Conservation (phyloP, 495 filamentous ascomycete genomes). For the Chaetomidium leptoderma region DNA sequence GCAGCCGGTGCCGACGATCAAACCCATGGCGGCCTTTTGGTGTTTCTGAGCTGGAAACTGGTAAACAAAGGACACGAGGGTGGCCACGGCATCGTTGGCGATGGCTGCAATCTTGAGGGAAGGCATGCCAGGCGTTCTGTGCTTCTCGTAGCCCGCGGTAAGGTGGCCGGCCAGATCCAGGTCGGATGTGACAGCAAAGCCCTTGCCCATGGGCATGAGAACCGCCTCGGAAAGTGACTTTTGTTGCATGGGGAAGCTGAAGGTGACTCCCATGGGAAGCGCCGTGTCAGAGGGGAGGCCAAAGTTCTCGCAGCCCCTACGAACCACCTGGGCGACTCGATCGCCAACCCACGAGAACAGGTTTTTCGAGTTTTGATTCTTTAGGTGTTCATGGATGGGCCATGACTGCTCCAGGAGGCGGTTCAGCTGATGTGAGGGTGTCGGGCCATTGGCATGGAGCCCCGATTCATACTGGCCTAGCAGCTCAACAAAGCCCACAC, state of each 20-base stretch:
- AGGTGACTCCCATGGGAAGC: slow-evolving; percentile 75
- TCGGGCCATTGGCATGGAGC: neutral
- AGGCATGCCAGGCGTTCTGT: slow-evolving; percentile 50
- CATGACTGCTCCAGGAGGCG: slow-evolving; percentile 65
- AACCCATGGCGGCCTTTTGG: slow-evolving; percentile 63
- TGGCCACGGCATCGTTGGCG: slow-evolving; percentile 77
- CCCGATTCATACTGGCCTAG: slow-evolving; percentile 40
- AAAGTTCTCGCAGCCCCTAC: slow-evolving; percentile 36
- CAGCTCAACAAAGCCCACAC: slow-evolving; percentile 74
- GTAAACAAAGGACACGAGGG: slow-evolving; percentile 72
- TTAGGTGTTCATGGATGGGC: slow-evolving; percentile 75
- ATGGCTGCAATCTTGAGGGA: slow-evolving; percentile 69
- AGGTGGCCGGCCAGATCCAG: slow-evolving; percentile 69
- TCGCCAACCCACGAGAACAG: slow-evolving; percentile 77
- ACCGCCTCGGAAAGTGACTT: slow-evolving; percentile 68
- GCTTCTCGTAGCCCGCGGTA: slow-evolving; percentile 59
- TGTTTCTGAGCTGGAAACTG: slow-evolving; percentile 37
- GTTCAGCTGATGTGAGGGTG: slow-evolving; percentile 11
- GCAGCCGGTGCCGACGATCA: slow-evolving; percentile 79
- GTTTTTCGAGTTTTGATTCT: slow-evolving; percentile 68
- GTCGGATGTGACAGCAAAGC: slow-evolving; percentile 70
- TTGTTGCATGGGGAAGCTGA: slow-evolving; percentile 84
- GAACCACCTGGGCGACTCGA: slow-evolving; percentile 69
- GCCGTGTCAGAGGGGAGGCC: slow-evolving; percentile 34
- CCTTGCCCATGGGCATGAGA: slow-evolving; percentile 84